These are phyloP conservation scores for Pseudocercospora cruenta DNA, from an alignment of 2,329 filamentous ascomycete species.

Conservation along the genomic window DNA sequence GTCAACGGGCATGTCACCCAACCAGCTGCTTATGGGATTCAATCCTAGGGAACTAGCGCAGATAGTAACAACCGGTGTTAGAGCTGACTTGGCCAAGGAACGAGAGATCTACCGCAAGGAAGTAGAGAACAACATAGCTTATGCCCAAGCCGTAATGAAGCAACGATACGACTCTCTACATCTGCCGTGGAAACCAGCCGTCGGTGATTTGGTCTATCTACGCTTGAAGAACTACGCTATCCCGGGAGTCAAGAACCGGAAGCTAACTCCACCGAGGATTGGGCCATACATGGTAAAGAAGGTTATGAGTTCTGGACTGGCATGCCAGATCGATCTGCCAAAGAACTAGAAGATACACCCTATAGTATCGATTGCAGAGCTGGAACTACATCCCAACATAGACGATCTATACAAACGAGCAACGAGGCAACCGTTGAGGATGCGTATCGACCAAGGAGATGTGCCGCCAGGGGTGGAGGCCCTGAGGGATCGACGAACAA, in stretches of 20 bases:
- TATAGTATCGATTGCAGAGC: slow-evolving; percentile 9
- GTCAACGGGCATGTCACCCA: too few species aligned
- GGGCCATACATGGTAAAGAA: slow-evolving; percentile 7
- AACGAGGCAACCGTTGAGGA: not conserved
- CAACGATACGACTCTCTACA: slow-evolving; percentile 5
- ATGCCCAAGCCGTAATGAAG: slow-evolving; percentile 6
- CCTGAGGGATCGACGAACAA: not conserved
- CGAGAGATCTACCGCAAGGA: not conserved
- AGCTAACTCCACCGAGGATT: not conserved
- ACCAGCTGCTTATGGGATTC: too few species aligned
- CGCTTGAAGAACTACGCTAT: slow-evolving; percentile 7
- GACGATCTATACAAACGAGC: not conserved
- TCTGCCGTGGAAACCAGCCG: not conserved
- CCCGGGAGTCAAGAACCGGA: not conserved
- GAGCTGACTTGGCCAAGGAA: not conserved
- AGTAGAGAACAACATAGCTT: not conserved
- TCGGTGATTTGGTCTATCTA: slow-evolving; percentile 2
- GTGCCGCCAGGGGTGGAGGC: not conserved
- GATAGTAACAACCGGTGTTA: not conserved
- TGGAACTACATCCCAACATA: not conserved
- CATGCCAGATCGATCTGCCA: slow-evolving; percentile 11
- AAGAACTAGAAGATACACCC: slow-evolving; percentile 6
- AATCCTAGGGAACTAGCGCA: too few species aligned
- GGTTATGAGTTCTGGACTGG: not conserved
- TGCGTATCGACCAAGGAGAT: not conserved